Conservation (phyloP, 108 stramenopile genomes). For the Fragilariopsis cylindrus region DNA sequence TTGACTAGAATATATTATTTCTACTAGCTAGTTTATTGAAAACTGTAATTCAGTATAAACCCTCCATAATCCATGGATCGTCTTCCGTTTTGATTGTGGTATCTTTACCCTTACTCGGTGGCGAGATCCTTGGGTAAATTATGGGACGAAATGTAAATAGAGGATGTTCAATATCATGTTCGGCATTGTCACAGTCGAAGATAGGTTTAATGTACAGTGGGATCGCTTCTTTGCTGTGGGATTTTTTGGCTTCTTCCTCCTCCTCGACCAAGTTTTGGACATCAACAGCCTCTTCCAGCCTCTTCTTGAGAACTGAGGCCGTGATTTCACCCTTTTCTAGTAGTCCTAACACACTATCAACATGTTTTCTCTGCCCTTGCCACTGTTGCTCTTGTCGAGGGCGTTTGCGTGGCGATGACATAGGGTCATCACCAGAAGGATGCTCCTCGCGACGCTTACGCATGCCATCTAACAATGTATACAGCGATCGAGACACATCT, state of each 20-base stretch:
- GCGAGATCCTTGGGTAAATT: neutral
- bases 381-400: conserved; percentile 13
- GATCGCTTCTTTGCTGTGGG: conserved; percentile 26
- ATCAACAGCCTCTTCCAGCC: conserved; percentile 62
- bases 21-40: too few relatives aligned
- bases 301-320: conserved; percentile 43
- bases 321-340: conserved; percentile 53
- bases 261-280: conserved; percentile 51
- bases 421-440: neutral
- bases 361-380: neutral
- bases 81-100: too few relatives aligned
- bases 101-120: too few relatives aligned
- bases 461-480: conserved; percentile 74
- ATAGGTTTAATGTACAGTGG: conserved; percentile 72
- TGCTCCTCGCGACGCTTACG: conserved; percentile 60
- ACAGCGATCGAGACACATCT: conserved; percentile 71
- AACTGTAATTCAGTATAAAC: too few relatives aligned
- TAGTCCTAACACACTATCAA: conserved; percentile 39
- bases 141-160: conserved; percentile 78
- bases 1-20: too few relatives aligned
- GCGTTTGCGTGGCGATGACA: conserved; percentile 43
- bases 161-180: conserved; percentile 59
- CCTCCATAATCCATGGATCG: too few relatives aligned
- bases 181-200: conserved; percentile 35
- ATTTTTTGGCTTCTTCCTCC: conserved; percentile 36